Base-by-base conservation (phyloP, 140 eudicot species). In the Bidens hawaiensis region DNA sequence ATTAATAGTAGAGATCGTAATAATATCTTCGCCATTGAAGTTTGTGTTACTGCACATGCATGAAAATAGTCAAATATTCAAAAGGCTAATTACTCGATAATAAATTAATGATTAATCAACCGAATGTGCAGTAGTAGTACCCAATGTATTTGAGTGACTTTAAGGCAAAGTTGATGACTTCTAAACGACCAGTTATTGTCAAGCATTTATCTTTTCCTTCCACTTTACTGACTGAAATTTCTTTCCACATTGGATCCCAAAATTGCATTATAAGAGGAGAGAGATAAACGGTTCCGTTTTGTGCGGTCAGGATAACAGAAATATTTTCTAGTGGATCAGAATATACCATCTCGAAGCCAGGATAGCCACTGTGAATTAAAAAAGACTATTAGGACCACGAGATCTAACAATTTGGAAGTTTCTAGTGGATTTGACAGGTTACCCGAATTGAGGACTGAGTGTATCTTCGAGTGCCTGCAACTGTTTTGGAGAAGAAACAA, bases 381-480 rank as follows among this genome's bases (percentile, higher is more conserved):
- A 60, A 19, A 56, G 31, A 21, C 41, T 25, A 53, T 16, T 19
- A 58, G 52, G 22, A 28, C 42, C 12, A 12, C 19, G 30, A 8
- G 30, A 55, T n/a, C n/a, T 30, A 33, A 28, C 40, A 26, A 25
- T 26, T 53, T 27, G 13, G 40, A 54, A 71, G 45, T 17, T 34
- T 65, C 60, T 16, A 63, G 58, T 7, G 24, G 41, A 78, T 60
- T 34, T 51, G 36, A 43, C 12, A 67, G 34, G 65, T 73, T 69
- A 94, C 99, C 94, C 89, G 58, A 94, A 88, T 68, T 63, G 69
- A 52, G 99, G 99, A 67, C 86, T 75, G 23, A 85, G 51, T 9
- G 60, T 61, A 63, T 85, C 97, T 81, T 94, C 99, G 10, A 65
- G 73, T 30, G 90, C 99, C 33, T 56, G 89, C 76, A 85, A 74